A percentile compares a stretch with the other conserved stretches of the same genome.
phyloP scores from a whole-genome alignment of 2,329 filamentous ascomycete species.

The Verruconis gallopava region DNA sequence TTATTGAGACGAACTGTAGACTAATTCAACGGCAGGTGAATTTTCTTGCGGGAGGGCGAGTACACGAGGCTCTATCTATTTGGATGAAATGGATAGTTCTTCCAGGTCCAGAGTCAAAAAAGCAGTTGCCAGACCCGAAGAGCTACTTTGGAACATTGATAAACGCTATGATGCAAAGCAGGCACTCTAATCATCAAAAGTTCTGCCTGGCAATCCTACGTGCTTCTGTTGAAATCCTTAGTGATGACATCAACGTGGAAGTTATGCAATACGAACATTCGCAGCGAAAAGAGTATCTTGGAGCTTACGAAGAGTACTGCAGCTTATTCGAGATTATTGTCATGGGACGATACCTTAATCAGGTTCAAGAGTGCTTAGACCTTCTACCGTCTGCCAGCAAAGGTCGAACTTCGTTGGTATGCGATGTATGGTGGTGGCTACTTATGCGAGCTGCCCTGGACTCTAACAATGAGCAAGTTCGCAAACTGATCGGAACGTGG shows the following conservation, averaged over 20 bases:
- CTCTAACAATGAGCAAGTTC: conserved; percentile 6
- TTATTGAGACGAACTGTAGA: too few species aligned
- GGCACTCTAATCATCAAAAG: neutral
- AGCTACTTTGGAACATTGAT: neutral
- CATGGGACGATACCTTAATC: conserved; percentile 36
- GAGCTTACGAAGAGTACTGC: conserved; percentile 30
- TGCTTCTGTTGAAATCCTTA: conserved; percentile 3
- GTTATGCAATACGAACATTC: conserved; percentile 3
- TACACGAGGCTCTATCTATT: too few species aligned
- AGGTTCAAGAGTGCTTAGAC: conserved; percentile 32
- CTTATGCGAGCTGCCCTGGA: conserved; percentile 5
- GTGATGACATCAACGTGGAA: neutral
- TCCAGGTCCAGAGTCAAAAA: too few species aligned
- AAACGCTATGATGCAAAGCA: neutral
- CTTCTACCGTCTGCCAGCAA: neutral
- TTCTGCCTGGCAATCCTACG: conserved; percentile 1
- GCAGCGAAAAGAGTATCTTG: conserved; percentile 13
- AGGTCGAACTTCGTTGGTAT: neutral
- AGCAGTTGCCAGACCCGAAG: too few species aligned
- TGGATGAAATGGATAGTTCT: too few species aligned
- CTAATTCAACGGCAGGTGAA: too few species aligned
- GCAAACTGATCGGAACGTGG: conserved; percentile 6
- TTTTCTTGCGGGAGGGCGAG: too few species aligned
- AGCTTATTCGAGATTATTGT: conserved; percentile 36
- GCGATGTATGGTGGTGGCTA: conserved; percentile 6